A percentile compares a stretch with the other conserved stretches of the same genome.
phyloP scores from a whole-genome alignment of 2,329 filamentous ascomycete species.

The Talaromyces piceae region DNA sequence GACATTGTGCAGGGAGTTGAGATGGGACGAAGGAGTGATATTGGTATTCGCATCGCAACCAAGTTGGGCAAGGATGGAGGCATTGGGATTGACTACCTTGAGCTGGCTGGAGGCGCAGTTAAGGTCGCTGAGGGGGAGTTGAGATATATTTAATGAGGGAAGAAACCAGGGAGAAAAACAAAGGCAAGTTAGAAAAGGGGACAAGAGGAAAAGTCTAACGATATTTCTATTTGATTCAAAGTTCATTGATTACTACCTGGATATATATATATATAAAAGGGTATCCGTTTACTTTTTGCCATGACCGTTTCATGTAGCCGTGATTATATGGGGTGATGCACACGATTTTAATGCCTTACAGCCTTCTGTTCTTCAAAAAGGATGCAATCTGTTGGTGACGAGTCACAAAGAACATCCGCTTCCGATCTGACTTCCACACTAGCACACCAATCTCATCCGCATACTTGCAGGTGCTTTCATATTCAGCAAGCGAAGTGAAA shows the following conservation, averaged over 20 bases:
- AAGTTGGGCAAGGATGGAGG: conserved; percentile 14
- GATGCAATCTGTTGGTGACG: conserved; percentile 81
- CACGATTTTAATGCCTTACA: not conserved
- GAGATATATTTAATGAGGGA: conserved; percentile 1
- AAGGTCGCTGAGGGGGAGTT: conserved; percentile 29
- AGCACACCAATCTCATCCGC: conserved; percentile 87
- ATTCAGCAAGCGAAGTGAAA: conserved; percentile 65
- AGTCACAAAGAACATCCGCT: conserved; percentile 83
- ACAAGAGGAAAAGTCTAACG: not conserved
- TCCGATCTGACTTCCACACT: conserved; percentile 73
- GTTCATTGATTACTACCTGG: not conserved
- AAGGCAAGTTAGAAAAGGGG: conserved; percentile 5
- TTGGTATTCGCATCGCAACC: conserved; percentile 24
- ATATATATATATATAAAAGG: not conserved
- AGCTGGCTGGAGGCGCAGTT: conserved; percentile 28
- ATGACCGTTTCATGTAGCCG: not conserved
- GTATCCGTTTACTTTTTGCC: not conserved
- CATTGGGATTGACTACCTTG: conserved; percentile 24
- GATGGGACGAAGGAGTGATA: conserved; percentile 50
- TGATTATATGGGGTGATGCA: not conserved
- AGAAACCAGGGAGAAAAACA: too few species aligned
- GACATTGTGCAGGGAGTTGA: conserved; percentile 59
- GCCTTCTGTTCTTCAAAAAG: conserved; percentile 58
- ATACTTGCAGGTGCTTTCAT: conserved; percentile 47
- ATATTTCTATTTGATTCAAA: not conserved